Evolutionary conservation across 805 yeast genomes (phyloP).

Genomic region (Tetrapisispora namnaoensis): DNA sequence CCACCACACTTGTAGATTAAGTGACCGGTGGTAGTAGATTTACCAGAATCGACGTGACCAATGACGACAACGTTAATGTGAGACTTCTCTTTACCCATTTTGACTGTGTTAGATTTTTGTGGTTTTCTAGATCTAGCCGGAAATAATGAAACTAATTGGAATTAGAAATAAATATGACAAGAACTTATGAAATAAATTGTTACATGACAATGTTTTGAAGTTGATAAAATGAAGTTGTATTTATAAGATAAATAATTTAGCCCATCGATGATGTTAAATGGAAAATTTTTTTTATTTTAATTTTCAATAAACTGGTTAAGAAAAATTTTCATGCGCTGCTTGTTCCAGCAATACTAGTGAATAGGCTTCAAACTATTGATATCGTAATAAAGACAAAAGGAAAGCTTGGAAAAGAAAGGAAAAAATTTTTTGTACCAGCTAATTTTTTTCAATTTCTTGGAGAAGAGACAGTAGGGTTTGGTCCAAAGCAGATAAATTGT

Average conservation of each 20-base stretch:
- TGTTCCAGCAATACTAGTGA: no score
- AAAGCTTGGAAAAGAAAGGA: no score
- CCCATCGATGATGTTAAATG: background rate
- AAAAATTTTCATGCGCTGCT: background rate
- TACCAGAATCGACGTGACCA: slow-evolving; percentile 99
- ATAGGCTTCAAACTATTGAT: no score
- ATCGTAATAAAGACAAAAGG: no score
- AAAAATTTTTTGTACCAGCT: no score
- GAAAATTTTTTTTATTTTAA: background rate
- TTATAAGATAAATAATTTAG: background rate
- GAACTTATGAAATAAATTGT: no score
- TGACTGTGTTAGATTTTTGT: background rate
- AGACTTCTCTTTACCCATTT: slow-evolving; percentile 85
- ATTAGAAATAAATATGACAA: no score
- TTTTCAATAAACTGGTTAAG: background rate
- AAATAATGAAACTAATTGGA: no score
- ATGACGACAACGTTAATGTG: slow-evolving; percentile 99
- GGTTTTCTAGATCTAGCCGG: background rate
- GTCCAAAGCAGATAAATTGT: no score
- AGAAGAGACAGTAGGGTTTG: no score
- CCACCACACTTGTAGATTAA: slow-evolving; percentile 99
- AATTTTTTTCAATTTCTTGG: no score
- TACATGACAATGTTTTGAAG: no score
- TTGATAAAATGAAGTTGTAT: background rate
- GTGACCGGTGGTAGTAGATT: slow-evolving; percentile 99